Evolutionary conservation across 2,329 filamentous ascomycete species (phyloP), one percentile per base, ranked within the genome.

Genomic region (Chaetomiaceae sp.): DNA sequence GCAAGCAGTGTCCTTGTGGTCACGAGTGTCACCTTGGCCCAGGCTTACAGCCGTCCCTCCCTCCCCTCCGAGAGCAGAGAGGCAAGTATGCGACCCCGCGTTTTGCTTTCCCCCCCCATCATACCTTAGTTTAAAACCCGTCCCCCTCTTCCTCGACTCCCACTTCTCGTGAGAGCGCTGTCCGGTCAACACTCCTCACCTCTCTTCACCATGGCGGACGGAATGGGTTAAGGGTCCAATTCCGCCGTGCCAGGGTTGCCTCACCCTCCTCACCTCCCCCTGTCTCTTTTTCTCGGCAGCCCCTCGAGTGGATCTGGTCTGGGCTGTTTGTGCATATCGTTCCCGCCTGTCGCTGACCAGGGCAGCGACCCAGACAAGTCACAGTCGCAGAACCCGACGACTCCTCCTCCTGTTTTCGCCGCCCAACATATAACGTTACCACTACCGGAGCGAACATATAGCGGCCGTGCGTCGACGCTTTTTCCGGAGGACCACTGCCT

Each of bases 351-450:
- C 47, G 34, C 54, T 56, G 44, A 56, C 54, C 47, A 48, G 37
- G 30, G 25, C n/a, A 17, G 31, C 41, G 31, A 40, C 44, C 49
- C 44, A 38, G 34, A 48, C 43, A 46, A n/a, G 14, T n/a, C n/a
- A n/a, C n/a, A n/a, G n/a, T n/a, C n/a, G n/a, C 45, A 16, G 35
- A 52, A 49, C 56, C 56, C 54, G 55, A 58, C 38, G 30, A 23
- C 47, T 49, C 48, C 46, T 35, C 48, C 13, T 7, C 43, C 50
- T 43, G n/a, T 47, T 55, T 54, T 55, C 33, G n/a, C 51, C 55
- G 56, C 56, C 54, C 55, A 56, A 56, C 50, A 40, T 27, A 27
- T 27, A 27, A n/a, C n/a, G n/a, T n/a, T n/a, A n/a, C n/a, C n/a
- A n/a, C n/a, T n/a, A n/a, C n/a, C n/a, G n/a, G n/a, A n/a, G 25